Base-by-base conservation (phyloP, 768 basidiomycete species). In the Mycena galericulata region DNA sequence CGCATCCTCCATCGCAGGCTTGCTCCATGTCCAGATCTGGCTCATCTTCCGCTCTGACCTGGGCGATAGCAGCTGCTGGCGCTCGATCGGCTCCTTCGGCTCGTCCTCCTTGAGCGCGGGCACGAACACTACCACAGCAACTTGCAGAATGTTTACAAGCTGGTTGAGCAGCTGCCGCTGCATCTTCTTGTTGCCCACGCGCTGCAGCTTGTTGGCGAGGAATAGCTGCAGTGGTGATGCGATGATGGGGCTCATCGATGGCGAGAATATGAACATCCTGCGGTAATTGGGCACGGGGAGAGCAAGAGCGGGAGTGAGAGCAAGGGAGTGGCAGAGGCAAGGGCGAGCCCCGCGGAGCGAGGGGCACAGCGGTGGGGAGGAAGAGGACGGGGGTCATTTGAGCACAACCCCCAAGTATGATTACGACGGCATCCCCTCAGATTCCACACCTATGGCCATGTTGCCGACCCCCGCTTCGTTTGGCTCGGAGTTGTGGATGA, bases 51-150 rank as follows among this genome's bases (percentile, higher is more conserved):
- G 93, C 30, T 83, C 86, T 11, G 89, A 84, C 45, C 85, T 92
- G 55, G 89, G 92, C 47, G 89, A 93, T 40, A 95, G 83, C 92
- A 92, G 73, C 89, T 91, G 56, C 89, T 89, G 49, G 78, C 98
- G 27, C 81, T 99, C 61, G 93, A 96, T 65, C 92, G 95, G 73
- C 87, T 97, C 38, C 73, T 92, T 92, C 11, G 91, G 87, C 77
- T 95, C 94, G 63, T 98, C 97, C 65, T 99, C 97, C 77, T 94
- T 94, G 27, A 97, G 85, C 1, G 94, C 87, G 1, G 97, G 98
- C 55, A 95, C 88, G 26, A 95, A 90, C 40, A 99, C 88, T 73
- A 97, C 92, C 9, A 89, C 78, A 8, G 94, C 91, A 8, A 92
- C 85, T 73, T 90, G 89, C 26, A 99, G 81, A 63, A 97, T 91